These are phyloP conservation scores for Marasmius fiardii DNA, from an alignment of 1,284 basidiomycete genomes.

Conservation along the genomic window DNA sequence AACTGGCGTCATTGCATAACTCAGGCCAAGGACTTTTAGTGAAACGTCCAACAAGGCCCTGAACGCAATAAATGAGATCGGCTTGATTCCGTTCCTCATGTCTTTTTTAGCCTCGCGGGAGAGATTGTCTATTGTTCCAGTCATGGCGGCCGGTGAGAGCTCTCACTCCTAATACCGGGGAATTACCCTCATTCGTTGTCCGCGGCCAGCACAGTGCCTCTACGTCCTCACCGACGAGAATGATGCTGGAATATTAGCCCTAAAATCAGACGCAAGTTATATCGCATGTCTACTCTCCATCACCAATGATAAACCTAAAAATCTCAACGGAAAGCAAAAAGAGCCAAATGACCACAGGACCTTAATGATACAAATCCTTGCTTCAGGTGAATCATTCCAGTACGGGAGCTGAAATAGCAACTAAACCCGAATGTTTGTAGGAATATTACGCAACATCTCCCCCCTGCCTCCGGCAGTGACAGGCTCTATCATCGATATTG, in stretches of 20 bases:
- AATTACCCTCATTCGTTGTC: conserved; percentile 10
- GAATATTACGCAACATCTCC: conserved; percentile 73
- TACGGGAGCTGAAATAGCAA: neutral
- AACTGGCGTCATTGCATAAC: conserved; percentile 9
- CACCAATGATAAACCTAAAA: conserved; percentile 26
- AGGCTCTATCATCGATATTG: conserved; percentile 62
- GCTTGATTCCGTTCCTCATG: conserved; percentile 77
- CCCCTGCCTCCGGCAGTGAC: conserved; percentile 67
- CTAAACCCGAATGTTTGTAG: conserved; percentile 31
- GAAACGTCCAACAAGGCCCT: conserved; percentile 92
- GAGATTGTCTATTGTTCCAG: conserved; percentile 64
- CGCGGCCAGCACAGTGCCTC: conserved; percentile 84
- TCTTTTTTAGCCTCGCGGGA: conserved; percentile 74
- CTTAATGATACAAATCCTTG: conserved; percentile 64
- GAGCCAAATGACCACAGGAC: conserved; percentile 43
- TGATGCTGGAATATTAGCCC: conserved; percentile 55
- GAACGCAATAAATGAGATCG: conserved; percentile 78
- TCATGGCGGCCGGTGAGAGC: conserved; percentile 70
- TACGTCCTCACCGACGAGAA: conserved; percentile 93
- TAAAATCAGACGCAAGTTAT: conserved; percentile 62
- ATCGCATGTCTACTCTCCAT: conserved; percentile 73
- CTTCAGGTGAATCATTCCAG: conserved; percentile 50
- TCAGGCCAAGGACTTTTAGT: conserved; percentile 45
- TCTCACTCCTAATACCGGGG: neutral
- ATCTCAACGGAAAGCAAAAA: conserved; percentile 40